Evolutionary conservation across 1,139 yeast genomes (phyloP), one percentile per base, ranked within the genome.

Genomic region (Candida buenavistaensis): DNA sequence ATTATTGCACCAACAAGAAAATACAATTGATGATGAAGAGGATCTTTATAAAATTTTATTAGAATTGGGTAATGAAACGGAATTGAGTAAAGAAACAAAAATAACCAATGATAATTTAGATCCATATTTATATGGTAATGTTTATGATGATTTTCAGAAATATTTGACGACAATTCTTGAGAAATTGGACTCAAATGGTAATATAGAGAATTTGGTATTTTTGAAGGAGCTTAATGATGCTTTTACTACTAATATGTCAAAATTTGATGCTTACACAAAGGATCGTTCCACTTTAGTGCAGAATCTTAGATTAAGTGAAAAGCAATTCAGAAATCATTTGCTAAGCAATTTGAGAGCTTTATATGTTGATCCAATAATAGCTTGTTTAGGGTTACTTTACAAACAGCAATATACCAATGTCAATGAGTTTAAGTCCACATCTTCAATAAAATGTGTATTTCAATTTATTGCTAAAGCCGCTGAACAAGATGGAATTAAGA

Each of bases 311-410:
- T 31, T 40, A 6, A 54, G 48, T 39, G 75, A 68, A 41, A 54
- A 57, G 33, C 71, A 66, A 48, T 59, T 59, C 40, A 57, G 72
- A 27, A 59, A 60, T 33, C 54, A 61, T 39, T 48, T 69, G 26
- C 52, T 65, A 45, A 64, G 58, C 30, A 61, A 63, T 40, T 57
- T 69, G 38, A 56, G 55, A 36, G 58, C 59, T 32, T 60, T 68
- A 31, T 69, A 60, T 43, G 46, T 68, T 27, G 72, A 68, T 38
- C 73, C 73, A 26, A 55, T 68, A 29, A 55, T 68, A 41, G 72
- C 71, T 25, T 47, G 67, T 32, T 41, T 56, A 36, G 59, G 57
- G 13, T 48, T 59, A 26, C 60, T 59, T 30, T 67, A 59, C 40
- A 51, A 55, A 24, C 62, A 62, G 32, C 55, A 62, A 23, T 53